Conservation (phyloP, 1,284 basidiomycete species). For the Dichomitus squalens region DNA sequence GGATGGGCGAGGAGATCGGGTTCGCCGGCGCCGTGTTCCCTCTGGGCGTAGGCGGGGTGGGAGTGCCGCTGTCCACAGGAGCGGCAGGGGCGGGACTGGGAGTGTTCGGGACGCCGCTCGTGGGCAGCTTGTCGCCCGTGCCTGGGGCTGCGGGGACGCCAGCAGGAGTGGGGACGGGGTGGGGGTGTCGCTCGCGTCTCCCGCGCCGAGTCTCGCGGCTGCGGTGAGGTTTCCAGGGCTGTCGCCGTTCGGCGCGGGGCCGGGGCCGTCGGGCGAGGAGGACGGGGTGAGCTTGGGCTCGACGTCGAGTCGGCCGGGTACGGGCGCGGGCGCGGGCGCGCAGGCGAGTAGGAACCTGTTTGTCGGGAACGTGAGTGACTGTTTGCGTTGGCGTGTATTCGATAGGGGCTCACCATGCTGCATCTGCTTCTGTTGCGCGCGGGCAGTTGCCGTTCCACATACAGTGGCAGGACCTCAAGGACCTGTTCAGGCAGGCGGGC, state of each 20-base stretch:
- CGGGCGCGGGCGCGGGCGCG: slow-evolving; percentile 11
- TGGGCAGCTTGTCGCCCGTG: slow-evolving; percentile 12
- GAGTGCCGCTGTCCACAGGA: background rate
- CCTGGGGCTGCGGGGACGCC: slow-evolving; percentile 3
- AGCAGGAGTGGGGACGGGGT: slow-evolving; percentile 14
- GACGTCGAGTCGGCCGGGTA: no score
- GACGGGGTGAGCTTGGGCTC: slow-evolving; percentile 22
- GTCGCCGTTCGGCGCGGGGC: slow-evolving; percentile 9
- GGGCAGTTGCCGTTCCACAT: slow-evolving; percentile 89
- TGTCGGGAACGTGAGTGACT: slow-evolving; percentile 54
- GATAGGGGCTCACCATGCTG: background rate
- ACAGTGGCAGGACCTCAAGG: slow-evolving; percentile 98
- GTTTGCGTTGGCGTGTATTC: background rate
- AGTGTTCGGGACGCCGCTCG: slow-evolving; percentile 15
- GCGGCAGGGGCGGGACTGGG: slow-evolving; percentile 7
- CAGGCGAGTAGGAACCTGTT: slow-evolving; percentile 62
- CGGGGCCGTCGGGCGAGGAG: slow-evolving; percentile 1
- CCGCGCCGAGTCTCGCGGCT: slow-evolving; percentile 6
- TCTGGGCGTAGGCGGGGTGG: slow-evolving; percentile 2
- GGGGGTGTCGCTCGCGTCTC: slow-evolving; percentile 13
- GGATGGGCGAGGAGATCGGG: slow-evolving; percentile 61
- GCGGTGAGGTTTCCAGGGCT: slow-evolving; percentile 4
- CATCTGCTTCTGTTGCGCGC: background rate
- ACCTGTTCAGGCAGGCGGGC: slow-evolving; percentile 87
- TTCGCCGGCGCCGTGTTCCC: slow-evolving; percentile 30